phyloP scores from a whole-genome alignment of 2,329 filamentous ascomycete species.

The Amphichorda felina region DNA sequence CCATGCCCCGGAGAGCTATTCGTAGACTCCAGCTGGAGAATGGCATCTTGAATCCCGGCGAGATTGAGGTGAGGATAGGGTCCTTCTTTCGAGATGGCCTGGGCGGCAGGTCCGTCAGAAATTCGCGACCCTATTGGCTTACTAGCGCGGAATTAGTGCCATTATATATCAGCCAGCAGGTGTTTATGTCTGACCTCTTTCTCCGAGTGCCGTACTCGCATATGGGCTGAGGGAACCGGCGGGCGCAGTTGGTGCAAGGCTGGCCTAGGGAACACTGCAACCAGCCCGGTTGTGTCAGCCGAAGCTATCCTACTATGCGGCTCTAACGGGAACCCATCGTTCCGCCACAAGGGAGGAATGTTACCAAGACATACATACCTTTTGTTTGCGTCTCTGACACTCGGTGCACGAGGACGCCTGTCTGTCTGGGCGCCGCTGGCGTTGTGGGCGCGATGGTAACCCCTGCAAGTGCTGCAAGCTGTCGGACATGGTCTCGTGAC shows the following conservation, averaged over 20 bases:
- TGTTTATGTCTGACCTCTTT: constrained; percentile 3
- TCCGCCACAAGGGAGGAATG: not conserved
- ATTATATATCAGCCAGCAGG: not conserved
- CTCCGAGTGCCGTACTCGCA: constrained; percentile 31
- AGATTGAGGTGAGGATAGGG: constrained; percentile 25
- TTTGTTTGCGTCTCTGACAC: constrained; percentile 39
- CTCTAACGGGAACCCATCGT: no score
- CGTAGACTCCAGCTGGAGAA: constrained; percentile 16
- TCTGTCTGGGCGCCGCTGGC: constrained; percentile 9
- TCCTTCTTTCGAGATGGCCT: constrained; percentile 10
- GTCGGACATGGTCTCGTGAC: constrained; percentile 18
- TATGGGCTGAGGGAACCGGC: constrained; percentile 36
- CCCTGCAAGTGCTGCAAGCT: constrained; percentile 14
- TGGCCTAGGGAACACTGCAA: constrained; percentile 39
- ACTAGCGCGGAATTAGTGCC: constrained; percentile 6
- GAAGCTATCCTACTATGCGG: no score
- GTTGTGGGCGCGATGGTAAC: constrained; percentile 7
- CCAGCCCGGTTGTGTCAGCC: not conserved
- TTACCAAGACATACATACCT: constrained; percentile 18
- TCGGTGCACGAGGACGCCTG: constrained; percentile 34
- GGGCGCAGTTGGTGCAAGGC: constrained; percentile 40
- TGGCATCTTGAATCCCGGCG: constrained; percentile 18
- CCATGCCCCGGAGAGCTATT: no score
- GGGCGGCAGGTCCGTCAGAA: constrained; percentile 6
- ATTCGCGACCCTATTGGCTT: not conserved